A percentile compares a stretch with the other conserved stretches of the same genome.
Conservation (phyloP, 2,329 filamentous ascomycete species). For the Mycogone perniciosa region DNA sequence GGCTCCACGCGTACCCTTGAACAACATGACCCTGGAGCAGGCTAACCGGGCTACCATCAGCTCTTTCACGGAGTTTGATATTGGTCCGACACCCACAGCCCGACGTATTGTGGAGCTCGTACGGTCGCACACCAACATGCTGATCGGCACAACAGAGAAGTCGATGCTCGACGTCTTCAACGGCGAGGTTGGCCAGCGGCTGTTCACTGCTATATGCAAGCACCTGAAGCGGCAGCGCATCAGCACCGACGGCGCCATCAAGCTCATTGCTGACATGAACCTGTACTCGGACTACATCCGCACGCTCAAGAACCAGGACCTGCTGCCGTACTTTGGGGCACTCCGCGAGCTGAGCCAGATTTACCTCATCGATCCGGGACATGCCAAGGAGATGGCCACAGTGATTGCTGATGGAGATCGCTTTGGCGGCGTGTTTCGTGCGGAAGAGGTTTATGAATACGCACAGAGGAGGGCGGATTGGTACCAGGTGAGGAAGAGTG, state of each 20-base stretch:
- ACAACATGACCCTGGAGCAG: constrained; percentile 3
- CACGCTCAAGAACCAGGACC: constrained; percentile 72
- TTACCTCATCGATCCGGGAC: constrained; percentile 75
- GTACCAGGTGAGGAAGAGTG: constrained; percentile 81
- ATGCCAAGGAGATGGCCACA: constrained; percentile 90
- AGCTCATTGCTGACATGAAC: constrained; percentile 94
- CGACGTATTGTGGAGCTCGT: constrained; percentile 77
- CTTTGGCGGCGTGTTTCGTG: constrained; percentile 86
- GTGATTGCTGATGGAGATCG: constrained; percentile 89
- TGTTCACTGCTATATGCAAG: constrained; percentile 91
- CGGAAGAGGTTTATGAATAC: constrained; percentile 97
- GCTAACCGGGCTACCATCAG: constrained; percentile 7
- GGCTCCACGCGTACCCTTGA: constrained; percentile 19
- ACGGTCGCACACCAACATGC: constrained; percentile 82
- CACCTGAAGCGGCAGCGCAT: constrained; percentile 95
- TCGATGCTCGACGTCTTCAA: constrained; percentile 98
- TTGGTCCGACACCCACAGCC: constrained; percentile 73
- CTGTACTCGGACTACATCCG: constrained; percentile 82
- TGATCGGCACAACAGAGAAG: constrained; percentile 93
- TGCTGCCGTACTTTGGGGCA: constrained; percentile 85
- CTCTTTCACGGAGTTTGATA: constrained; percentile 32
- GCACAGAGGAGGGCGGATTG: constrained; percentile 90
- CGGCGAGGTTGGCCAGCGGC: constrained; percentile 86
- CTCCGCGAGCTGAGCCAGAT: constrained; percentile 91
- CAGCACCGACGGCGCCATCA: constrained; percentile 81